Base-by-base conservation (phyloP, 345 rosid genomes). In the Populus deltoides region DNA sequence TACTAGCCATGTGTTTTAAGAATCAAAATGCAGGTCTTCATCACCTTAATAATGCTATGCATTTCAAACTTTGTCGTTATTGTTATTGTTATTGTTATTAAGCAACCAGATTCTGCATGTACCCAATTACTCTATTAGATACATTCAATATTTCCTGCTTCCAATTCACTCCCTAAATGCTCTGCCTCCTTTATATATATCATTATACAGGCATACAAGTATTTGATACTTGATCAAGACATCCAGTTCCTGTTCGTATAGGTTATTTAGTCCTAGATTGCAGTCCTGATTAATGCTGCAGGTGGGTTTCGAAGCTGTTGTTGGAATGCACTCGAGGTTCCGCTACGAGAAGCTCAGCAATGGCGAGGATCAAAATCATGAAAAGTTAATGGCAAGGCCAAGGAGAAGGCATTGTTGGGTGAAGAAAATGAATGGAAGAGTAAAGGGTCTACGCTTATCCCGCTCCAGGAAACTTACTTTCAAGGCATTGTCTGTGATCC, bases 381-480 rank as follows among this genome's bases (percentile, higher is more conserved):
- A 53, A 53, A 53, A 53, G n/a, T 2, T 53, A 20, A 55, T 76
- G 74, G 65, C 36, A 39, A 86, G 93, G 78, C 81, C 80, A 1
- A 71, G 79, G 25, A 68, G 33, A 59, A 39, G 51, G 13, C 81
- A 77, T 69, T 68, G 78, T 67, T 76, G 80, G 88, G 77, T 84
- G 83, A 90, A 80, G 92, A 84, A 81, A 68, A 79, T 76, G 74
- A 85, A 83, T 8, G 87, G 88, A 68, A 59, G 90, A 79, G 70
- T 77, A 3, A 89, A 81, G 88, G 93, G 93, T 29, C 66, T 91
- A 27, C 81, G 95, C 27, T 36, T 93, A 71, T 82, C 86, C 43
- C 85, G 88, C 18, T 87, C 91, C 53, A 90, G 87, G 77, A 91
- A 86, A 75, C 83, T 92, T 6, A 87, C 83, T 41, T 76, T 88